A percentile compares a stretch with the other conserved stretches of the same genome.
These are phyloP conservation scores for Myochromella boudieri DNA, from an alignment of 768 basidiomycete species.

Conservation along the genomic window DNA sequence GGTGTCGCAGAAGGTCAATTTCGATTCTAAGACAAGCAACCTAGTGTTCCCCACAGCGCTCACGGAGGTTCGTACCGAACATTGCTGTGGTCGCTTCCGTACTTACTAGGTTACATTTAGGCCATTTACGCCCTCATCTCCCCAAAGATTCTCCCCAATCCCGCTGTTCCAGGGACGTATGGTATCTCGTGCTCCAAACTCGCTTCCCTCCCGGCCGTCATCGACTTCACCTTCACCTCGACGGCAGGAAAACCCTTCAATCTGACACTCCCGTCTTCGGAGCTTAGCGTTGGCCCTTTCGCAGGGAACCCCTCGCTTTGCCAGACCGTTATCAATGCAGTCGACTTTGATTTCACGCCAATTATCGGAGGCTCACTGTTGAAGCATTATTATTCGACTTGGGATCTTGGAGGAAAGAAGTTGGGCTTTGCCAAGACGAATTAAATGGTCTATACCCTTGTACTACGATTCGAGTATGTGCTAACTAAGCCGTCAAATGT, in stretches of 20 bases:
- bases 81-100: too few relatives aligned
- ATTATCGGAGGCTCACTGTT: conserved; percentile 50
- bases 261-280: conserved; percentile 53
- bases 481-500: too few relatives aligned
- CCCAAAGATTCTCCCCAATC: conserved; percentile 48
- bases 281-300: conserved; percentile 58
- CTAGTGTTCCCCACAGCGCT: conserved; percentile 47
- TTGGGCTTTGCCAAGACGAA: conserved; percentile 48
- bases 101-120: too few relatives aligned
- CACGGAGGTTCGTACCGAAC: conserved; percentile 33
- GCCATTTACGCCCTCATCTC: conserved; percentile 58
- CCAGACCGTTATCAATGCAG: conserved; percentile 61
- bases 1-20: conserved; percentile 46
- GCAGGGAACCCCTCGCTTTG: conserved; percentile 43
- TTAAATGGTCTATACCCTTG: too few relatives aligned
- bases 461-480: too few relatives aligned
- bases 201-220: conserved; percentile 43
- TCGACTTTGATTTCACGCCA: conserved; percentile 42
- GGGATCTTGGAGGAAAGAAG: conserved; percentile 48
- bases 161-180: conserved; percentile 51
- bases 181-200: conserved; percentile 50
- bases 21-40: conserved; percentile 59
- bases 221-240: conserved; percentile 53
- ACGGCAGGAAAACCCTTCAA: conserved; percentile 48
- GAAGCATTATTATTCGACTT: conserved; percentile 60